Conservation (phyloP, 441 rosid genomes). For the Corymbia calophylla region DNA sequence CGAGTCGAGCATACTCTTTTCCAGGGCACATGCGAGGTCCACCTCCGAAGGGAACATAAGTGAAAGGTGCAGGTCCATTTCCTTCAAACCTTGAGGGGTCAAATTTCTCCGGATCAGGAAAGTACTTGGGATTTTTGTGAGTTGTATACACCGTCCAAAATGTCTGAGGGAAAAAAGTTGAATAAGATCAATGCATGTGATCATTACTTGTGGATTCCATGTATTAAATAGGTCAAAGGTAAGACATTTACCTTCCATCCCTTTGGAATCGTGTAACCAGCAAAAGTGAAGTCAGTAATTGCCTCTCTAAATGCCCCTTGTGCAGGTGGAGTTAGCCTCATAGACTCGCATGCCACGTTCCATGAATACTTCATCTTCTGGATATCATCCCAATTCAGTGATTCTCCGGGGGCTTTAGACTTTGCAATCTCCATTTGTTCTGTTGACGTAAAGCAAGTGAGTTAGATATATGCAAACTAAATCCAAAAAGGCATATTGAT, state of each 20-base stretch:
- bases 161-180: neutral
- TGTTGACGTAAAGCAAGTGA: neutral
- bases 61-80: neutral
- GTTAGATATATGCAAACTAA: neutral
- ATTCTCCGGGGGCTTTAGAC: neutral
- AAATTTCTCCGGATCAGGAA: neutral
- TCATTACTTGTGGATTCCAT: neutral
- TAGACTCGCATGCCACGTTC: neutral
- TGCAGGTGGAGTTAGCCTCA: neutral
- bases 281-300: neutral
- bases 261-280: neutral
- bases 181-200: neutral
- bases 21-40: neutral
- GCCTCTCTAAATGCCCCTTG: neutral
- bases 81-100: neutral
- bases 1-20: neutral
- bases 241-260: neutral
- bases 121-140: neutral
- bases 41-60: neutral
- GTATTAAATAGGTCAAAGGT: neutral
- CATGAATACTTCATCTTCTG: neutral
- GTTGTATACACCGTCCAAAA: neutral
- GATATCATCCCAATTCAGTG: neutral
- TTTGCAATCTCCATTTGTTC: neutral
- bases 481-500: neutral